A percentile compares a stretch with the other conserved stretches of the same genome.
Evolutionary conservation across 805 yeast genomes (phyloP).

Genomic region (Saturnispora ahearnii): DNA sequence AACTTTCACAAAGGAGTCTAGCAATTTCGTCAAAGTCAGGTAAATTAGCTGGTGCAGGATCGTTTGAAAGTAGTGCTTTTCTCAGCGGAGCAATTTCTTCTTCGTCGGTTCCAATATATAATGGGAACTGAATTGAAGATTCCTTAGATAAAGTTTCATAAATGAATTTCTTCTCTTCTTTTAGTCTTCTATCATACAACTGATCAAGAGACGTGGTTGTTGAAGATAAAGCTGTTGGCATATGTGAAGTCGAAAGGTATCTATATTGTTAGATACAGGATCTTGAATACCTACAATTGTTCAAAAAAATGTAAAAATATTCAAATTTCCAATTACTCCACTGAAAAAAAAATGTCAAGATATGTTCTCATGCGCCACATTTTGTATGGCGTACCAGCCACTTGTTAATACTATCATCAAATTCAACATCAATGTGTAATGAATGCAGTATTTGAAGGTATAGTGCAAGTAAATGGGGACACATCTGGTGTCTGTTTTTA

Average conservation of each 20-base stretch:
- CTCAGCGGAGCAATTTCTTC: constrained; percentile 22
- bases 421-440: neutral
- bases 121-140: constrained; percentile 17
- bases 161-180: neutral
- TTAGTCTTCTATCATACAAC: neutral
- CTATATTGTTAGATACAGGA: no score
- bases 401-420: neutral
- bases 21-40: constrained; percentile 1
- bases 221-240: neutral
- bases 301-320: neutral
- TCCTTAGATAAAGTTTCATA: neutral
- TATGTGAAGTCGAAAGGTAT: neutral
- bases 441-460: neutral
- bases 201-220: neutral
- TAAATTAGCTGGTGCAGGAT: neutral
- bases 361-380: neutral
- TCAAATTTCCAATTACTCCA: neutral
- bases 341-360: neutral
- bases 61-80: constrained; percentile 1
- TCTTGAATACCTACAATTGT: no score
- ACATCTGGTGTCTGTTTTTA: neutral
- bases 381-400: neutral
- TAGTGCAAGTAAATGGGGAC: neutral
- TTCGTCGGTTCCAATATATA: constrained; percentile 27
- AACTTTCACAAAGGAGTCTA: neutral